Conservation (phyloP, 148 eudicot species). For the Beta vulgaris region DNA sequence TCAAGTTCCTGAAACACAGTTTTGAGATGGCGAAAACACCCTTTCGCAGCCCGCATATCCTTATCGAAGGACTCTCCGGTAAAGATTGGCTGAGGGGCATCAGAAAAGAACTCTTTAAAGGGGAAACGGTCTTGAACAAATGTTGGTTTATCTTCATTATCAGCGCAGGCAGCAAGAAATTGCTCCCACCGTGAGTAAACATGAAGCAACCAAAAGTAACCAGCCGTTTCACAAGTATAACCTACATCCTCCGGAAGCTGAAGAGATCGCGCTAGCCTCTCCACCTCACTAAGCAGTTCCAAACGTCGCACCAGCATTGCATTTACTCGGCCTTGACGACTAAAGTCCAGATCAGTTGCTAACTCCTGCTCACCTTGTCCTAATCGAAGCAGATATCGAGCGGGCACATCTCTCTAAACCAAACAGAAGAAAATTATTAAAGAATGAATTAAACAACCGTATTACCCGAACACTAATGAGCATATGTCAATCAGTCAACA, state of each 20-base stretch:
- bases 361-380: slow-evolving; percentile 99
- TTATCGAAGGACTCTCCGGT: slow-evolving; percentile 70
- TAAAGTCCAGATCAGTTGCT: slow-evolving; percentile 96
- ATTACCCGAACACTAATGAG: not conserved
- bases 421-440: slow-evolving; percentile 4
- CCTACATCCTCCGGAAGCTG: slow-evolving; percentile 97
- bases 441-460: not conserved
- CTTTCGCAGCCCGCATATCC: slow-evolving; percentile 93
- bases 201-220: slow-evolving; percentile 95
- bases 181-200: slow-evolving; percentile 98
- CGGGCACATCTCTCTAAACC: slow-evolving; percentile 93
- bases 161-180: slow-evolving; percentile 81
- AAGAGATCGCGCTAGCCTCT: slow-evolving; percentile 94
- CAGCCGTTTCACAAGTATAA: slow-evolving; percentile 97
- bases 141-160: slow-evolving; percentile 62
- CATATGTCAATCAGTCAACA: not conserved
- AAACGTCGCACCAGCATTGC: slow-evolving; percentile 95
- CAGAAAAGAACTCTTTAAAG: slow-evolving; percentile 78
- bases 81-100: slow-evolving; percentile 83
- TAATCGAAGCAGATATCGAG: slow-evolving; percentile 96
- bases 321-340: slow-evolving; percentile 98
- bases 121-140: slow-evolving; percentile 83
- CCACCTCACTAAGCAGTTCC: slow-evolving; percentile 94
- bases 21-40: slow-evolving; percentile 90
- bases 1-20: slow-evolving; percentile 94